These are phyloP conservation scores for Nematocida homosporus DNA, from an alignment of 371 early-diverging fungal species.

Conservation along the genomic window DNA sequence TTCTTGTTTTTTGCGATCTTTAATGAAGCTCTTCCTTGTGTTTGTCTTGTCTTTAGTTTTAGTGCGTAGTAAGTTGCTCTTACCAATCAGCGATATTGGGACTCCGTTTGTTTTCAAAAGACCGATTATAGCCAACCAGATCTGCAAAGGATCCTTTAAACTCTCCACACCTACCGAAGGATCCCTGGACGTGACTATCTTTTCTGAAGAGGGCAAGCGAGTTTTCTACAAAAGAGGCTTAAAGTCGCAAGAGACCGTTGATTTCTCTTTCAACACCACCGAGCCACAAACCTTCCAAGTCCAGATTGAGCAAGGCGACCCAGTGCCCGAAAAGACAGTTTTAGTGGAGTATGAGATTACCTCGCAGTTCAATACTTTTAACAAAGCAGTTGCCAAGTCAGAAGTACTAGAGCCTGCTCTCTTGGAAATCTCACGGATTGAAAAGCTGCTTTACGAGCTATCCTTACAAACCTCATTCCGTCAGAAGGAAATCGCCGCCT, in stretches of 20 bases:
- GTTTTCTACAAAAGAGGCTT: constrained; percentile 52
- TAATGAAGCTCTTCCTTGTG: constrained; percentile 40
- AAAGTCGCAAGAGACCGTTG: constrained; percentile 32
- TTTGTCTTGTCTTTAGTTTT: constrained; percentile 5
- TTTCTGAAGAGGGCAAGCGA: constrained; percentile 52
- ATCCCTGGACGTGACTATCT: constrained; percentile 39
- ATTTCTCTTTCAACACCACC: constrained; percentile 64
- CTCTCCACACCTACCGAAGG: constrained; percentile 36
- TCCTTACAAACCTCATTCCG: constrained; percentile 49
- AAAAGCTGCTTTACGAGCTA: constrained; percentile 63
- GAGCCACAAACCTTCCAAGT: constrained; percentile 56
- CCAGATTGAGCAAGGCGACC: constrained; percentile 26
- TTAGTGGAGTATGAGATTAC: constrained; percentile 33
- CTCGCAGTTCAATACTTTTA: constrained; percentile 67
- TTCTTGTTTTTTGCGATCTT: constrained; percentile 29
- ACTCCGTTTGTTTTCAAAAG: constrained; percentile 18
- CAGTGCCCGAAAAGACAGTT: constrained; percentile 52
- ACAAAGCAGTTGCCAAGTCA: constrained; percentile 64
- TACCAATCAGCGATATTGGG: constrained; percentile 20
- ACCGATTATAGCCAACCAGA: constrained; percentile 61
- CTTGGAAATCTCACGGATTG: constrained; percentile 57
- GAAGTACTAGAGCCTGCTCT: constrained; percentile 66
- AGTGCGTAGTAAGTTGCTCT: constrained; percentile 12
- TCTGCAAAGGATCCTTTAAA: constrained; percentile 59
- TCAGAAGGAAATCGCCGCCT: constrained; percentile 35